phyloP scores from a whole-genome alignment of 257 asterid genomes.

The Datura wrightii region DNA sequence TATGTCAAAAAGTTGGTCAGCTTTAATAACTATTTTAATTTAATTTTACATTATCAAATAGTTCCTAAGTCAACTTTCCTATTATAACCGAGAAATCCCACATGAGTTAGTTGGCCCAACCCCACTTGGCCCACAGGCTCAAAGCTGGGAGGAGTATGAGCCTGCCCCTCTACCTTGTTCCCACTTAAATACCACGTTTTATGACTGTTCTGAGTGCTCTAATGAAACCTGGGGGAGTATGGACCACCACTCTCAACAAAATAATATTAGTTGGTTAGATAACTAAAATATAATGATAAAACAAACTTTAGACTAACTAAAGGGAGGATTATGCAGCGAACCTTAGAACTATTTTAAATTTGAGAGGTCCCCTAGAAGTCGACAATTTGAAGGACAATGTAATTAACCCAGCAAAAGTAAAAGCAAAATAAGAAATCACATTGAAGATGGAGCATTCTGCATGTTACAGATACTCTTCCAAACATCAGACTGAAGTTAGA shows the following conservation, averaged over 20 bases:
- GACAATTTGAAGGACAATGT: neutral
- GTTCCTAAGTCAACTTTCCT: neutral
- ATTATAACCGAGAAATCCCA: neutral
- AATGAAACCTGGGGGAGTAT: neutral
- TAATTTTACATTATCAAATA: neutral
- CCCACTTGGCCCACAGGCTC: neutral
- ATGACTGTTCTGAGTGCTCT: neutral
- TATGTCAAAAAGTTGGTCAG: neutral
- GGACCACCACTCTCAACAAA: neutral
- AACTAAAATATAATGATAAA: neutral
- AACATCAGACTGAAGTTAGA: constrained; percentile 14
- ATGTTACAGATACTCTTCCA: neutral
- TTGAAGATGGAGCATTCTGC: neutral
- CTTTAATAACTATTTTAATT: neutral
- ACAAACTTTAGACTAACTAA: neutral
- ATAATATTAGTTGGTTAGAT: neutral
- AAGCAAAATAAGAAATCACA: neutral
- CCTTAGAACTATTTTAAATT: neutral
- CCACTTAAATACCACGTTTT: neutral
- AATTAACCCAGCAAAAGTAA: neutral
- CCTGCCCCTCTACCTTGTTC: neutral
- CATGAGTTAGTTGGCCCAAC: neutral
- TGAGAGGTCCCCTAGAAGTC: neutral
- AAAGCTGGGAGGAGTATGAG: neutral
- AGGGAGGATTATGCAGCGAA: neutral